Evolutionary conservation across 1,284 basidiomycete genomes (phyloP).

Genomic region (Irpex sp.): DNA sequence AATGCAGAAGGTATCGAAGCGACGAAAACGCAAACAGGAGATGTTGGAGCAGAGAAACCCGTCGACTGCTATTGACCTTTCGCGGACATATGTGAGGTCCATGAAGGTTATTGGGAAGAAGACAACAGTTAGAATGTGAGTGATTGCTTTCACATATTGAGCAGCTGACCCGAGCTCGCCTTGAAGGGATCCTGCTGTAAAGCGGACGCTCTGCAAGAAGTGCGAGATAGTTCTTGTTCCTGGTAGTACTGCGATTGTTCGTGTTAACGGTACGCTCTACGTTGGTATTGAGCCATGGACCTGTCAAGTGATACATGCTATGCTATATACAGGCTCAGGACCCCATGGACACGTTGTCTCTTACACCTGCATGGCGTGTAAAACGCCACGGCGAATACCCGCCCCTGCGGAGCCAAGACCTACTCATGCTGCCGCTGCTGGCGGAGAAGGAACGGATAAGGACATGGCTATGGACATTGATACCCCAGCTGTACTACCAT

Average conservation of each 20-base stretch:
- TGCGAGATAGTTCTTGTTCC: constrained; percentile 66
- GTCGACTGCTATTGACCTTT: constrained; percentile 45
- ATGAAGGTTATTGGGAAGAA: constrained; percentile 72
- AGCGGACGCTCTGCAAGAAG: constrained; percentile 69
- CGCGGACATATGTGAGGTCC: constrained; percentile 56
- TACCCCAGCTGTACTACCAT: background rate
- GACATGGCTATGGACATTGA: background rate
- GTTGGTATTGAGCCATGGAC: background rate
- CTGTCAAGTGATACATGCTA: background rate
- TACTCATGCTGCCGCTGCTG: constrained; percentile 1
- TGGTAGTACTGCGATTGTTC: constrained; percentile 59
- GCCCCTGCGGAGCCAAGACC: constrained; percentile 41
- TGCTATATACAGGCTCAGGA: constrained; percentile 37
- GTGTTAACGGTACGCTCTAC: constrained; percentile 53
- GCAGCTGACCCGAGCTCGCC: background rate
- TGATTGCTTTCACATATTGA: constrained; percentile 7
- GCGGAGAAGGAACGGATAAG: background rate
- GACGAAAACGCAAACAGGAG: constrained; percentile 8
- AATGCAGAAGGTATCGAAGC: background rate
- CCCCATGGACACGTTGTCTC: constrained; percentile 50
- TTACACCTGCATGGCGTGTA: constrained; percentile 56
- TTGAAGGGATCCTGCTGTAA: constrained; percentile 75
- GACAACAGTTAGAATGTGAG: constrained; percentile 72
- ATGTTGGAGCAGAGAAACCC: constrained; percentile 28
- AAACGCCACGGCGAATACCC: constrained; percentile 52